Evolutionary conservation across 352 stramenopile species (phyloP), one percentile per base, ranked within the genome.

Genomic region (Thalassiosira hispida): DNA sequence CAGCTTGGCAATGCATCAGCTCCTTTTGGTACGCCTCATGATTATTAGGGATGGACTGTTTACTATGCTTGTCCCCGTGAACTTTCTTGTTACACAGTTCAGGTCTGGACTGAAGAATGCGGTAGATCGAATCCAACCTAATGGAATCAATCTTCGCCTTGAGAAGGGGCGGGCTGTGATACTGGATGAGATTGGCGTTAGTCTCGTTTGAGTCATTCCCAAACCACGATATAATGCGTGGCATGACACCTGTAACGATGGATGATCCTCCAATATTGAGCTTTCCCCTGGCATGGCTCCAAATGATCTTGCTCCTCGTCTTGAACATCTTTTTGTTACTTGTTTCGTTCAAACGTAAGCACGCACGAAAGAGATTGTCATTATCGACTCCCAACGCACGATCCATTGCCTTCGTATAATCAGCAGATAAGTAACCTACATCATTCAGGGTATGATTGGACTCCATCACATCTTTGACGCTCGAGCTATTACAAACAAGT

Each of bases 31-130:
- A 42, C 11, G 33, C 33, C 5, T 42, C n/a, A n/a, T n/a, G n/a
- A n/a, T n/a, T n/a, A n/a, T n/a, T n/a, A n/a, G n/a, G n/a, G n/a
- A n/a, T n/a, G n/a, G n/a, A n/a, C n/a, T n/a, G n/a, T n/a, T n/a
- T n/a, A n/a, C n/a, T n/a, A n/a, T n/a, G n/a, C n/a, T n/a, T n/a
- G n/a, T n/a, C n/a, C n/a, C n/a, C n/a, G n/a, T n/a, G n/a, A n/a
- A n/a, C n/a, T n/a, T 38, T 38, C 3, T 8, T 38, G 8, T 38
- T 8, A 8, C 40, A 49, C 3, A 73, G 49, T 5, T 65, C 49
- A 44, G 68, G 55, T 29, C 40, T 77, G 38, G 55, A 59, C 56
- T 35, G 42, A 53, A 77, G 8, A 51, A 77, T 70, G 5, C 68
- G 46, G 27, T 62, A 73, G 25, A 73, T 73, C 2, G 51, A 23